Evolutionary conservation across 768 basidiomycete species (phyloP).

Genomic region (Suillus brevipes): DNA sequence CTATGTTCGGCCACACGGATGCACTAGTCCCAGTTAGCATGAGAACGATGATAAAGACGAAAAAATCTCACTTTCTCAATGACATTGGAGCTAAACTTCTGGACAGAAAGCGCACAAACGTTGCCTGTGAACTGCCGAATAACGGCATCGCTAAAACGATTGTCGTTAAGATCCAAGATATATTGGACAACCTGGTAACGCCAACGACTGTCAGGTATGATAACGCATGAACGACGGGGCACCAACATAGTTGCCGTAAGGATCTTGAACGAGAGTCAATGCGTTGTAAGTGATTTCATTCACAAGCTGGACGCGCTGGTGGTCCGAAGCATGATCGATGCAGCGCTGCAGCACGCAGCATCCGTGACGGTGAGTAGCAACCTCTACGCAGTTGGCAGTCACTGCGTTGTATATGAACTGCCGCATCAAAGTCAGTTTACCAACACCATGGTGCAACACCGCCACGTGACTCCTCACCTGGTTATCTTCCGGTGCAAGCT

Average conservation of each 20-base stretch:
- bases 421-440: background rate
- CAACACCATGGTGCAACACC: background rate
- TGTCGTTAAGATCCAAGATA: constrained; percentile 97
- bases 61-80: constrained; percentile 77
- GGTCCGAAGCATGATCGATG: constrained; percentile 96
- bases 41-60: constrained; percentile 2
- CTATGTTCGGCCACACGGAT: constrained; percentile 95
- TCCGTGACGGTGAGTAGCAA: constrained; percentile 96
- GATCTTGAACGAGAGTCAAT: constrained; percentile 95
- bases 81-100: constrained; percentile 99
- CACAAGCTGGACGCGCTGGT: constrained; percentile 93
- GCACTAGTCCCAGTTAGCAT: constrained; percentile 41
- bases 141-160: constrained; percentile 95
- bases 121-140: constrained; percentile 98
- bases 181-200: constrained; percentile 87
- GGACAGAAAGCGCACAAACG: constrained; percentile 95
- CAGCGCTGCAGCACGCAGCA: constrained; percentile 98
- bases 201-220: background rate
- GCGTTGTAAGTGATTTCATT: constrained; percentile 99
- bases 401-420: constrained; percentile 99
- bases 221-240: background rate
- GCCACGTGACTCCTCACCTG: constrained; percentile 58
- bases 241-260: constrained; percentile 88
- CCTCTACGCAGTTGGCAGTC: constrained; percentile 97
- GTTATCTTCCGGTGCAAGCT: constrained; percentile 97